Evolutionary conservation across 1,284 basidiomycete genomes (phyloP), one percentile per base, ranked within the genome.

Genomic region (Fomitopsis betulina): DNA sequence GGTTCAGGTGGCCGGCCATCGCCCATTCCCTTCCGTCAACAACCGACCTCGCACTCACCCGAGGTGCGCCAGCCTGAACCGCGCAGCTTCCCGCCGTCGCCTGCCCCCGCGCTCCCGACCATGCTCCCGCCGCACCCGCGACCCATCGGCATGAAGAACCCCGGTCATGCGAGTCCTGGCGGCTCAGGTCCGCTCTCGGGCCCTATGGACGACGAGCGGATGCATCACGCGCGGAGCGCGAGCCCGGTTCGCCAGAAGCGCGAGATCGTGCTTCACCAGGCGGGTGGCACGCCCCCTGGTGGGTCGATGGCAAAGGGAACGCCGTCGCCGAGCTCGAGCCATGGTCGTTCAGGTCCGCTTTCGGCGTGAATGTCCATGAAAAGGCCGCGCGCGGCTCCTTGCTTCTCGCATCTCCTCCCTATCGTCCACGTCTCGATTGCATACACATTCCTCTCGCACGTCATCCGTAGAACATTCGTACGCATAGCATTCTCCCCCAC

Each of bases 1-100:
- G 80, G 79, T 13, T 67, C 79, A 3, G 72, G 70, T 53, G 78
- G 78, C 54, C 76, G 75, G 39, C 64, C 67, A 33, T 65, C 86
- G n/a, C 87, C 88, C 3, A 83, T 83, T 54, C 89, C 88, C 13
- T 87, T 90, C 80, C 80, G 84, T 63, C 83, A 80, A 6, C 88
- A 89, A 65, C 83, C 85, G 7, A 72, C 80, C 54, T 70, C 71
- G 53, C 70, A 70, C 17, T 83, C 86, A 5, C 86, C 86, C 5
- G 86, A 88, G 70, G 76, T 77, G 13, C 80, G 84, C 37, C 80
- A 80, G 58, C 79, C 59, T 19, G 72, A 75, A 30, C 61, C 59
- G 57, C 63, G 73, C 35, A 68, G 76, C 27, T 85, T 81, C 65
- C 76, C 80, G 9, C 72, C 81, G 49, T 51, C 49, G 17, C 49